phyloP scores from a whole-genome alignment of 1,284 basidiomycete species.

The Tilletia horrida region DNA sequence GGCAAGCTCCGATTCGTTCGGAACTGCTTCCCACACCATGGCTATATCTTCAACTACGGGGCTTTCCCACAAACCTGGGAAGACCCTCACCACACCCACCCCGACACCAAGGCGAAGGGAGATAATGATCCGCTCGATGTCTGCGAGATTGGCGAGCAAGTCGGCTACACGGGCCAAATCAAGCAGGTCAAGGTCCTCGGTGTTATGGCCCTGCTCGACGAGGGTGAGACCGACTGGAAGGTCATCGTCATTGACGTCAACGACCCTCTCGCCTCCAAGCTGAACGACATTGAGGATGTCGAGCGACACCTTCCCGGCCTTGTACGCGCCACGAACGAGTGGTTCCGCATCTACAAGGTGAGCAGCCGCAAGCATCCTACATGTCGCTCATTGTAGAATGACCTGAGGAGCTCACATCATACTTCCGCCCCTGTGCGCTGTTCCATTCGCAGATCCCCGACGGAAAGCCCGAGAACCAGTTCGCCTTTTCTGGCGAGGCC shows the following conservation, averaged over 20 bases:
- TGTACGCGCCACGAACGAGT: slow-evolving; percentile 76
- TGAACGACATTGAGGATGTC: slow-evolving; percentile 99
- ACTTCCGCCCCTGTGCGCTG: no score
- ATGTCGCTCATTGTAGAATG: no score
- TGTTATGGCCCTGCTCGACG: slow-evolving; percentile 82
- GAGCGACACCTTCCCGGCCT: slow-evolving; percentile 96
- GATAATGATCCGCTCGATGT: slow-evolving; percentile 99
- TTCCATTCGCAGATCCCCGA: slow-evolving; percentile 65
- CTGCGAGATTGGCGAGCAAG: slow-evolving; percentile 98
- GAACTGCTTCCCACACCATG: slow-evolving; percentile 99
- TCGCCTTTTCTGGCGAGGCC: slow-evolving; percentile 98
- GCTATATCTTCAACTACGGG: slow-evolving; percentile 63
- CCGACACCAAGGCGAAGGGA: slow-evolving; percentile 97
- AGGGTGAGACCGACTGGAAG: slow-evolving; percentile 54
- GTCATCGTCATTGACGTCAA: slow-evolving; percentile 80
- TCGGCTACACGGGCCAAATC: slow-evolving; percentile 94
- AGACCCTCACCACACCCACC: slow-evolving; percentile 79
- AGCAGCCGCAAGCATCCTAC: slow-evolving; percentile 60
- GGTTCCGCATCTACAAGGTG: slow-evolving; percentile 79
- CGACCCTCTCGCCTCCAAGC: slow-evolving; percentile 90
- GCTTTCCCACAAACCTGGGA: slow-evolving; percentile 99
- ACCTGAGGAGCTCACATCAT: no score
- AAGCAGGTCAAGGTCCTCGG: slow-evolving; percentile 99
- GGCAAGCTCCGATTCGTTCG: slow-evolving; percentile 94
- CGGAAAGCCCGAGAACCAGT: slow-evolving; percentile 97